Conservation (phyloP, 2,329 filamentous ascomycete genomes). For the Aureobasidium sp. region DNA sequence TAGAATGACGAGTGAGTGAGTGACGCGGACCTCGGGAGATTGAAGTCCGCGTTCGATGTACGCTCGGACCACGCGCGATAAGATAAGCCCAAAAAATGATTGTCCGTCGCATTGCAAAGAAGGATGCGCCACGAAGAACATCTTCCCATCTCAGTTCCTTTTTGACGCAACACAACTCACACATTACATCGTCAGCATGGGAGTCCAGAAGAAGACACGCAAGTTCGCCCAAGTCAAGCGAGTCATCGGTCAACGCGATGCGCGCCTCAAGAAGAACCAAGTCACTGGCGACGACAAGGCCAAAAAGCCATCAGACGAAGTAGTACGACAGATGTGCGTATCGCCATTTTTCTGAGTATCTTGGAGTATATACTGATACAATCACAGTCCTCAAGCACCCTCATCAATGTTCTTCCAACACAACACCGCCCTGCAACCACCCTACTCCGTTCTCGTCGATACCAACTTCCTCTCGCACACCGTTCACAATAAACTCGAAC, state of each 20-base stretch:
- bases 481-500: slow-evolving; percentile 80
- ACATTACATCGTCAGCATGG: slow-evolving; percentile 51
- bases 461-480: slow-evolving; percentile 90
- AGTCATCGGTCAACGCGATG: slow-evolving; percentile 74
- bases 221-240: slow-evolving; percentile 85
- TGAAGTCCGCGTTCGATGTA: not conserved
- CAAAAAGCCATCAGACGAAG: slow-evolving; percentile 52
- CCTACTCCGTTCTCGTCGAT: slow-evolving; percentile 74
- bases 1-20: not conserved
- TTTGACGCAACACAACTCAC: not conserved
- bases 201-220: slow-evolving; percentile 79
- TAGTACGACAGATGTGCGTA: slow-evolving; percentile 47
- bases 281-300: slow-evolving; percentile 54
- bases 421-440: slow-evolving; percentile 79
- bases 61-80: not conserved
- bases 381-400: slow-evolving; percentile 21
- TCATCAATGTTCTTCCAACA: slow-evolving; percentile 75
- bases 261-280: slow-evolving; percentile 74
- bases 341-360: too few relatives aligned
- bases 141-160: not conserved
- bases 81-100: slow-evolving; percentile 8
- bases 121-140: not conserved
- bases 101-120: not conserved
- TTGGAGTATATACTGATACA: not conserved
- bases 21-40: not conserved